These are phyloP conservation scores for Leccinum variicolor DNA, from an alignment of 768 basidiomycete species.

Conservation along the genomic window DNA sequence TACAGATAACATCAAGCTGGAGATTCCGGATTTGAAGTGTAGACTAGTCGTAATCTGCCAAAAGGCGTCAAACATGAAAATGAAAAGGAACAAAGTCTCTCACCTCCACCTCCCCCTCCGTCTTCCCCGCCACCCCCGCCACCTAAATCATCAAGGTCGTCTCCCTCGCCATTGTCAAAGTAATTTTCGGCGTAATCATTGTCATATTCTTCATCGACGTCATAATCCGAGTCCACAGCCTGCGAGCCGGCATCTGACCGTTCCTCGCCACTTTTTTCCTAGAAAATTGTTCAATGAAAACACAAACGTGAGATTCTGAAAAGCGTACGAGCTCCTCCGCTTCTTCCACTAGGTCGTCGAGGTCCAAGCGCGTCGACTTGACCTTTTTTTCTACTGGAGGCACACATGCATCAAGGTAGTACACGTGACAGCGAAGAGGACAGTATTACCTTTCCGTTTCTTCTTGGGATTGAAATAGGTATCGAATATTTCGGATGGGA, in stretches of 20 bases:
- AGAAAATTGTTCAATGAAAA: background rate
- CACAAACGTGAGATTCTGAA: background rate
- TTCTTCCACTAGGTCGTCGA: constrained; percentile 68
- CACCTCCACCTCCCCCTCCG: constrained; percentile 50
- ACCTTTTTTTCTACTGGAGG: constrained; percentile 30
- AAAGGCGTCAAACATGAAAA: background rate
- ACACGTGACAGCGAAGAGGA: background rate
- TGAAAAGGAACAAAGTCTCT: background rate
- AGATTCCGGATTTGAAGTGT: background rate
- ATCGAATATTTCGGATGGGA: constrained; percentile 74
- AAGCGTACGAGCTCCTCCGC: constrained; percentile 52
- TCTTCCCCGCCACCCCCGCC: constrained; percentile 65
- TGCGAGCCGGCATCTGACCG: constrained; percentile 66
- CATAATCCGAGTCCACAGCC: constrained; percentile 68
- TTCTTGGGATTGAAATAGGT: constrained; percentile 75
- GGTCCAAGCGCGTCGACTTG: constrained; percentile 46
- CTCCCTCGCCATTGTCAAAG: constrained; percentile 86
- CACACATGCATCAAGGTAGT: background rate
- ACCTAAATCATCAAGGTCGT: constrained; percentile 75
- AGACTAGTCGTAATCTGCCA: constrained; percentile 28
- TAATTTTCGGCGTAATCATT: constrained; percentile 91
- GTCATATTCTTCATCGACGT: constrained; percentile 88
- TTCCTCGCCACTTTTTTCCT: constrained; percentile 75
- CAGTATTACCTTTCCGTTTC: constrained; percentile 50
- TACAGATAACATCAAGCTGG: background rate